These are phyloP conservation scores for Lentinula sp. DNA, from an alignment of 768 basidiomycete species.

Conservation along the genomic window DNA sequence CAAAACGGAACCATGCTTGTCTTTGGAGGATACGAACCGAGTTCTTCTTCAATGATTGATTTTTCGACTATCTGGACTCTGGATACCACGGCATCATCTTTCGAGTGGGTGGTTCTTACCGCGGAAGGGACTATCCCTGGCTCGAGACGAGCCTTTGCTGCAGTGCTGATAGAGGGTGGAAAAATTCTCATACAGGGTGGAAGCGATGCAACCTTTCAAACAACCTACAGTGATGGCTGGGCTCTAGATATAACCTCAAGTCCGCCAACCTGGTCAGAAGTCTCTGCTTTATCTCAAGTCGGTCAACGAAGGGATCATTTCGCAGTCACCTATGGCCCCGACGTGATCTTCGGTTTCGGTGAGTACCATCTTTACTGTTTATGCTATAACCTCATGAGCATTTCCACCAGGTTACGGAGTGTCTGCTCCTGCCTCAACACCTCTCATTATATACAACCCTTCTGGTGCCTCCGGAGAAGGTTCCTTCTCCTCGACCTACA, in stretches of 20 bases:
- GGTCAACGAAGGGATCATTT: constrained; percentile 71
- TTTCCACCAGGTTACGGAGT: constrained; percentile 36
- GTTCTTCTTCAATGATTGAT: constrained; percentile 40
- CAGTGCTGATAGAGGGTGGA: constrained; percentile 39
- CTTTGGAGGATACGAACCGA: constrained; percentile 64
- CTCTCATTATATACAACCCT: constrained; percentile 49
- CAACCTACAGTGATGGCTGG: constrained; percentile 63
- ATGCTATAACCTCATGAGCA: neutral
- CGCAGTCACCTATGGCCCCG: constrained; percentile 51
- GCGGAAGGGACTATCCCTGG: constrained; percentile 39
- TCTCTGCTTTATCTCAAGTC: constrained; percentile 47
- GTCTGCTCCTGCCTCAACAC: constrained; percentile 45
- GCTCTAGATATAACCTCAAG: constrained; percentile 50
- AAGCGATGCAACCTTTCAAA: constrained; percentile 48
- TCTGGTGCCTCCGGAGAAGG: constrained; percentile 15
- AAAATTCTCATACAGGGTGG: constrained; percentile 76
- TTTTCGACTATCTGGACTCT: constrained; percentile 59
- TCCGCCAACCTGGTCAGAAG: constrained; percentile 55
- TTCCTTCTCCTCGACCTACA: constrained; percentile 36
- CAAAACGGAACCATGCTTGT: constrained; percentile 64
- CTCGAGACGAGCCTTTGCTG: constrained; percentile 61
- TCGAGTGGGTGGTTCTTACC: constrained; percentile 44
- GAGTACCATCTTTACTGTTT: constrained; percentile 17
- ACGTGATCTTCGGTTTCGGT: constrained; percentile 79
- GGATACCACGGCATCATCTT: constrained; percentile 42